Evolutionary conservation across 2,329 filamentous ascomycete species (phyloP).

Genomic region (Didymella exigua): DNA sequence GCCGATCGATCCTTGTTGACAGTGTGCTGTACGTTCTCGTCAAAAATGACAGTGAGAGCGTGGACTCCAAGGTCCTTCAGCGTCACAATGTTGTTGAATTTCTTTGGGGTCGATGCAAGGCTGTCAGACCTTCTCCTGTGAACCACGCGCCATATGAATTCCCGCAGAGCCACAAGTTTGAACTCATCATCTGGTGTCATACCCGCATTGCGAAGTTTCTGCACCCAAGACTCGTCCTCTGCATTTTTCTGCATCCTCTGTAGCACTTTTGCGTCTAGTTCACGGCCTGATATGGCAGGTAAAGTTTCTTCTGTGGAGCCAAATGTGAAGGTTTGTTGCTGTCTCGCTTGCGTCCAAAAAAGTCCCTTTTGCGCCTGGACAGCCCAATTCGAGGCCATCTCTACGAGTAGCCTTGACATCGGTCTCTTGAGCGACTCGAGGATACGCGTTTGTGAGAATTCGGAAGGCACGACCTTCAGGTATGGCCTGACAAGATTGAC

Average conservation of each 20-base stretch:
- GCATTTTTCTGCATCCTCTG: constrained; percentile 75
- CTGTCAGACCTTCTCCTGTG: constrained; percentile 68
- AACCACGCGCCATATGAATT: constrained; percentile 89
- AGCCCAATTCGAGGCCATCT: constrained; percentile 86
- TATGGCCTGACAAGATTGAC: constrained; percentile 81
- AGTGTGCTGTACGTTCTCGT: constrained; percentile 65
- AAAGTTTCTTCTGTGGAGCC: constrained; percentile 62
- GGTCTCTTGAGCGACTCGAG: constrained; percentile 85
- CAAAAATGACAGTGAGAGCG: constrained; percentile 90
- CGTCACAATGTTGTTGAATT: constrained; percentile 72
- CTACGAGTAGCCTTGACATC: constrained; percentile 77
- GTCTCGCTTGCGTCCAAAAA: constrained; percentile 83
- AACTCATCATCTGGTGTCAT: constrained; percentile 83
- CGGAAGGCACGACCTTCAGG: constrained; percentile 72
- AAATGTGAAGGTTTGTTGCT: constrained; percentile 72
- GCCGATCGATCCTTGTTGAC: constrained; percentile 45
- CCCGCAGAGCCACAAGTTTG: constrained; percentile 82
- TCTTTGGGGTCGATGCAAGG: constrained; percentile 48
- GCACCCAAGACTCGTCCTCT: constrained; percentile 94
- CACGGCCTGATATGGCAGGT: constrained; percentile 62
- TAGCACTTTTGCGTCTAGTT: constrained; percentile 63
- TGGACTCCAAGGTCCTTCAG: constrained; percentile 77
- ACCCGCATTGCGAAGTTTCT: constrained; percentile 80
- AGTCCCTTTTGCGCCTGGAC: constrained; percentile 76
- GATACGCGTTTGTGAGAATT: constrained; percentile 73